These are phyloP conservation scores for Brasenia schreberi DNA, from an alignment of 164 flowering plant genomes.

Conservation along the genomic window DNA sequence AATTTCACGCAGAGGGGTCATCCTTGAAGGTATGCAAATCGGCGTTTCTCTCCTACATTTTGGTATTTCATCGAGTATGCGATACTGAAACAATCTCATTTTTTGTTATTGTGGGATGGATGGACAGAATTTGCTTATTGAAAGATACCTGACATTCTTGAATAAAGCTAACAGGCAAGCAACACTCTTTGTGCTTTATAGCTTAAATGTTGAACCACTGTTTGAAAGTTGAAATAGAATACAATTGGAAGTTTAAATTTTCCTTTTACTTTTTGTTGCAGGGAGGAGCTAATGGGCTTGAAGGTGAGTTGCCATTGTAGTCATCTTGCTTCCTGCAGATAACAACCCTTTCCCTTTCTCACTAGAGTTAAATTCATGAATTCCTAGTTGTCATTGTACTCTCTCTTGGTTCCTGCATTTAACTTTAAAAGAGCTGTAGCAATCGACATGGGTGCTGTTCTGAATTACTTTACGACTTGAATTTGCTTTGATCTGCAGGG, in stretches of 20 bases:
- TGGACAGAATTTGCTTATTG: slow-evolving; percentile 46
- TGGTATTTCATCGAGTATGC: background rate
- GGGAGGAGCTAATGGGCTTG: slow-evolving; percentile 60
- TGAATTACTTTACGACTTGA: too few species aligned
- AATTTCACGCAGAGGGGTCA: slow-evolving; percentile 37
- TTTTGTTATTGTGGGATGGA: slow-evolving; percentile 3
- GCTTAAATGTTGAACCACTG: background rate
- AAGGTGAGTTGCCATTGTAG: slow-evolving; percentile 32
- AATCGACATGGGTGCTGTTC: too few species aligned
- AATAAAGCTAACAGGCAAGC: slow-evolving; percentile 73
- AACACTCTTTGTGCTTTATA: background rate
- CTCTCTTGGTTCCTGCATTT: background rate
- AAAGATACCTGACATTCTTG: slow-evolving; percentile 67
- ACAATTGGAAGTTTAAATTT: background rate
- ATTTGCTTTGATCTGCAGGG: slow-evolving; percentile 31
- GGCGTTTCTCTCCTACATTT: background rate
- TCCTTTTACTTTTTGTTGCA: slow-evolving; percentile 12
- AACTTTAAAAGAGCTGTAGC: background rate
- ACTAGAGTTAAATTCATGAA: too few species aligned
- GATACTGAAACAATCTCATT: background rate
- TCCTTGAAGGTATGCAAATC: slow-evolving; percentile 47
- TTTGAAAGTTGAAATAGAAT: background rate
- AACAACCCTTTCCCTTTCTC: too few species aligned
- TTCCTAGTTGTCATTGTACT: background rate
- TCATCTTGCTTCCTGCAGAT: background rate